These are phyloP conservation scores for Wickerhamomyces rabaulensis DNA, from an alignment of 805 yeast genomes.

Conservation along the genomic window DNA sequence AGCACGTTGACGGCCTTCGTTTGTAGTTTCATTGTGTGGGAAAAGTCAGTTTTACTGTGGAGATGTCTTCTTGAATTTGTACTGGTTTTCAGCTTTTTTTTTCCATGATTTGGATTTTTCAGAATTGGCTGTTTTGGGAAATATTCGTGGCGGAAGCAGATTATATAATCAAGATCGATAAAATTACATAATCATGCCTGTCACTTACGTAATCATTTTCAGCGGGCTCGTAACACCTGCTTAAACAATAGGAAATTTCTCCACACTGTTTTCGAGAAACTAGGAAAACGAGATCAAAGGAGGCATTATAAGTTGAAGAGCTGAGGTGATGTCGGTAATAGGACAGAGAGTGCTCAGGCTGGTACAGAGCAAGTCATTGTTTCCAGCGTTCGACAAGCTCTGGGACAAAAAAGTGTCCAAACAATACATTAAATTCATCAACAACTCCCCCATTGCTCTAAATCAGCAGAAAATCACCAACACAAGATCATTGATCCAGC, in stretches of 20 bases:
- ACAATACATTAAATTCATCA: neutral
- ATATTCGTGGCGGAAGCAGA: too few relatives aligned
- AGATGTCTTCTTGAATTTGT: neutral
- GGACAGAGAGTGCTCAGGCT: neutral
- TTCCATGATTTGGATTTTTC: too few relatives aligned
- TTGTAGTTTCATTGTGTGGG: constrained; percentile 60
- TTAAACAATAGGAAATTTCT: too few relatives aligned
- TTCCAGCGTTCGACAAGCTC: neutral
- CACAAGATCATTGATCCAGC: constrained; percentile 5
- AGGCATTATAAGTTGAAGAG: too few relatives aligned
- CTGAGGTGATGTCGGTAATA: neutral
- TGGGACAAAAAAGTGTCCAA: neutral
- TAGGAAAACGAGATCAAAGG: too few relatives aligned
- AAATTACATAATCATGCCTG: too few relatives aligned
- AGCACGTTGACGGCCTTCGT: constrained; percentile 72
- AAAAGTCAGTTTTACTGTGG: neutral
- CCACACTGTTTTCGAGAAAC: too few relatives aligned
- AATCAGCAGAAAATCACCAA: neutral
- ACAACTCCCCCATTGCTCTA: constrained; percentile 7
- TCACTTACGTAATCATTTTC: too few relatives aligned
- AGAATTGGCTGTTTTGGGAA: too few relatives aligned
- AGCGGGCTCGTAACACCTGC: too few relatives aligned
- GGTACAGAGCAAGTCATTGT: neutral
- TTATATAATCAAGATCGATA: too few relatives aligned
- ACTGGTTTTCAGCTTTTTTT: neutral